Percentiles rank a stretch among this genome's conserved stretches.
Conservation (phyloP, 371 early-diverging fungal species). For the Circinella umbellata region DNA sequence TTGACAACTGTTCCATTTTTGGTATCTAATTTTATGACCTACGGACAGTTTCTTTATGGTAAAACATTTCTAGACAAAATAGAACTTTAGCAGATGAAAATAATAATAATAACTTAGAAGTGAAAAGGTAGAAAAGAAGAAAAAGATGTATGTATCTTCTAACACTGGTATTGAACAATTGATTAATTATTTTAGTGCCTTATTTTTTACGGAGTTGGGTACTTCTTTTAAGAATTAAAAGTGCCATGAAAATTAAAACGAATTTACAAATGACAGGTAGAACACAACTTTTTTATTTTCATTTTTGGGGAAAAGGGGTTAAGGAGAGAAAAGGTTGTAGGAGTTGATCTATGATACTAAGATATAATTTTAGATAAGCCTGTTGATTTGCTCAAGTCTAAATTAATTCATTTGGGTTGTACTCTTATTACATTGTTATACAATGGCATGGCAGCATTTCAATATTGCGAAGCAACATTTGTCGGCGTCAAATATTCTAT, state of each 20-base stretch:
- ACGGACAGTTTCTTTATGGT: constrained; percentile 63
- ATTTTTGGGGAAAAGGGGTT: too few relatives aligned
- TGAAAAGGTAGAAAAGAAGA: too few relatives aligned
- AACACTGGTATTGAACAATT: too few relatives aligned
- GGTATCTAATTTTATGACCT: constrained; percentile 48
- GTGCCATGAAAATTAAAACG: constrained; percentile 62
- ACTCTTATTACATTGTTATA: constrained; percentile 70
- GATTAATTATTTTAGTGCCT: constrained; percentile 41
- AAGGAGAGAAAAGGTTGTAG: too few relatives aligned
- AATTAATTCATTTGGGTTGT: constrained; percentile 63
- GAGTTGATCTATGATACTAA: too few relatives aligned
- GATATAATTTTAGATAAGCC: constrained; percentile 29
- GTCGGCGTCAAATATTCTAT: constrained; percentile 52
- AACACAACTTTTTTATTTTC: neutral
- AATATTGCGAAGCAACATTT: constrained; percentile 71
- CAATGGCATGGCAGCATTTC: constrained; percentile 72
- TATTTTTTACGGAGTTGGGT: constrained; percentile 69
- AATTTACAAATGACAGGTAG: constrained; percentile 58
- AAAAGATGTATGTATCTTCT: too few relatives aligned
- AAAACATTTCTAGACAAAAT: neutral
- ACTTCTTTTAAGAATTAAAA: constrained; percentile 58
- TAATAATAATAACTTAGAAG: too few relatives aligned
- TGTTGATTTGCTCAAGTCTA: constrained; percentile 62
- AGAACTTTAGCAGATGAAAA: too few relatives aligned
- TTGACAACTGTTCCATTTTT: constrained; percentile 61